A percentile compares a stretch with the other conserved stretches of the same genome.
Evolutionary conservation across 768 basidiomycete species (phyloP).

Genomic region (Neoboletus magnificus): DNA sequence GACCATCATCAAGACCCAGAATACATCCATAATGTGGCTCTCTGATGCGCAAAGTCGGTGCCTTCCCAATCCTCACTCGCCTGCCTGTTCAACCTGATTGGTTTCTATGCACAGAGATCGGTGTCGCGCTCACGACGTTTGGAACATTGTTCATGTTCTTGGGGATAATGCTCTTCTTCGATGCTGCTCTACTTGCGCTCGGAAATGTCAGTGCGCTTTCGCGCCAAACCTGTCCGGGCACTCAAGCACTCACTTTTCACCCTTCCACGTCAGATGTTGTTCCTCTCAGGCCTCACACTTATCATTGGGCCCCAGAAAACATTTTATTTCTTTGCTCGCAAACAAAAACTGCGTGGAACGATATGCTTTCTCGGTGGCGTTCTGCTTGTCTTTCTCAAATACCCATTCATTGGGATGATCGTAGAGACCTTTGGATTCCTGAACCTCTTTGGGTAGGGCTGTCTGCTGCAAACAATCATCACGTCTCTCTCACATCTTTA

Average conservation of each 20-base stretch:
- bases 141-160: constrained; percentile 95
- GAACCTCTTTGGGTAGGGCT: constrained; percentile 86
- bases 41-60: constrained; percentile 49
- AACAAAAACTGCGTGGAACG: constrained; percentile 90
- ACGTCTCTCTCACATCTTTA: constrained; percentile 1
- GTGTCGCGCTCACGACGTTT: constrained; percentile 94
- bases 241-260: constrained; percentile 3
- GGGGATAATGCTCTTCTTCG: constrained; percentile 94
- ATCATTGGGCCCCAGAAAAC: constrained; percentile 98
- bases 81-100: background rate
- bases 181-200: constrained; percentile 92
- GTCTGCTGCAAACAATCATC: background rate
- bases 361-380: constrained; percentile 87
- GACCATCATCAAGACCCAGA: constrained; percentile 7
- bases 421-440: constrained; percentile 97
- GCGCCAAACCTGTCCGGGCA: background rate
- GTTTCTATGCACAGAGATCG: constrained; percentile 66
- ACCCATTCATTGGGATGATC: constrained; percentile 90
- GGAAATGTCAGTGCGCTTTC: constrained; percentile 72
- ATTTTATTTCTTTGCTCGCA: constrained; percentile 96
- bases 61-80: background rate
- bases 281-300: constrained; percentile 89
- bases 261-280: constrained; percentile 69
- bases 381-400: constrained; percentile 89
- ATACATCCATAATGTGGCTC: constrained; percentile 41